phyloP scores from a whole-genome alignment of 1,284 basidiomycete species.

The Ustilago loliicola region DNA sequence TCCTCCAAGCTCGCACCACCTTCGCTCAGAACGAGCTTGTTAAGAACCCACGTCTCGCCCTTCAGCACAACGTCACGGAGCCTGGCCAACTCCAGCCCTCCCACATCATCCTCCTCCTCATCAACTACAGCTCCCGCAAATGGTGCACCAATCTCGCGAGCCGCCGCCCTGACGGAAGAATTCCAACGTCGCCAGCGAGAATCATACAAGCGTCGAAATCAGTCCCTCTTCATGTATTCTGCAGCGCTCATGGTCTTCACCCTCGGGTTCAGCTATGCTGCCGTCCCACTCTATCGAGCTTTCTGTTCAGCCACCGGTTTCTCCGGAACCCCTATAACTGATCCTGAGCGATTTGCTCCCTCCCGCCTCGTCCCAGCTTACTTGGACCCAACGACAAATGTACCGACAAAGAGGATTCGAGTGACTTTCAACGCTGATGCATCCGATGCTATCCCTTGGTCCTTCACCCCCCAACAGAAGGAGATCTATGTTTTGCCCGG shows the following conservation, averaged over 20 bases:
- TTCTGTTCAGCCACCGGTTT: conserved; percentile 99
- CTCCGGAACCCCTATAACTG: conserved; percentile 89
- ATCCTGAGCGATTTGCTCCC: conserved; percentile 57
- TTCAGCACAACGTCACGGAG: conserved; percentile 23
- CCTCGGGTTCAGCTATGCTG: conserved; percentile 90
- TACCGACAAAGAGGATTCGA: conserved; percentile 76
- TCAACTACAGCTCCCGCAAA: neutral
- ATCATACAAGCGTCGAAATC: conserved; percentile 73
- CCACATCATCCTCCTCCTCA: conserved; percentile 10
- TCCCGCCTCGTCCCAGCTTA: conserved; percentile 58
- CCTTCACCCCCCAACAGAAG: conserved; percentile 90
- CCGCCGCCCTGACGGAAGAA: conserved; percentile 32
- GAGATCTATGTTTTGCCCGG: conserved; percentile 92
- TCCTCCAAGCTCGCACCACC: neutral
- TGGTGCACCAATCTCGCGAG: conserved; percentile 9
- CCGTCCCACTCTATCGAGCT: conserved; percentile 95
- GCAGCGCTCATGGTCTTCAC: conserved; percentile 84
- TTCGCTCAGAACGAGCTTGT: neutral
- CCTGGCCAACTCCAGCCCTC: neutral
- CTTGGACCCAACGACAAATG: conserved; percentile 71
- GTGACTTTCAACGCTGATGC: conserved; percentile 96
- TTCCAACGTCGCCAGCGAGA: conserved; percentile 42
- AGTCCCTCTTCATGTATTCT: conserved; percentile 82
- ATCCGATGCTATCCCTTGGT: conserved; percentile 91
- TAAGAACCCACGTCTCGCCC: conserved; percentile 17